Evolutionary conservation across 1,139 yeast species (phyloP).

Genomic region (Lodderomyces jiufengensis): DNA sequence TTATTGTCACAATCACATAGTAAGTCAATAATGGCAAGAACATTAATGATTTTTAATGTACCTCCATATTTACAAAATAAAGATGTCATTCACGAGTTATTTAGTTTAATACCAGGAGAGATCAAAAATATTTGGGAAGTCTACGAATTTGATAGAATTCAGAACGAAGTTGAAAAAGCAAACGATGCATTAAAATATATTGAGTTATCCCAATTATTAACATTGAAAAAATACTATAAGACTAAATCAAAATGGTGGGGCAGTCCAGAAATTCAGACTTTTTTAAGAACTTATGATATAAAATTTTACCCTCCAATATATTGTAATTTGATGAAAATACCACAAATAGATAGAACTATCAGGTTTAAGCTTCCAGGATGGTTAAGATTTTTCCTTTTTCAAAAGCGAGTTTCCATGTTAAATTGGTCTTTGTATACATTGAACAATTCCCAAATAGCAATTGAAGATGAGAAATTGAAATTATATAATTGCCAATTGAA

Average conservation of each 20-base stretch:
- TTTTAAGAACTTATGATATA: constrained; percentile 5
- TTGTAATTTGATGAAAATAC: constrained; percentile 16
- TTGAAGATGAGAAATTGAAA: constrained; percentile 21
- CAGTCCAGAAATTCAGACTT: not conserved
- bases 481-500: constrained; percentile 17
- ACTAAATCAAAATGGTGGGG: too few species aligned
- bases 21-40: constrained; percentile 27
- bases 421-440: constrained; percentile 30
- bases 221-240: constrained; percentile 16
- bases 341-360: constrained; percentile 25
- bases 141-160: constrained; percentile 38
- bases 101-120: constrained; percentile 41
- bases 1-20: constrained; percentile 26
- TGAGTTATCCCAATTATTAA: constrained; percentile 30
- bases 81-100: constrained; percentile 23
- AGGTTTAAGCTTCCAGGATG: constrained; percentile 28
- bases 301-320: constrained; percentile 36
- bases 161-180: constrained; percentile 28
- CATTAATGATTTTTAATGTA: constrained; percentile 49
- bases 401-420: constrained; percentile 19
- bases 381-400: constrained; percentile 22
- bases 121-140: constrained; percentile 50
- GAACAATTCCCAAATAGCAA: constrained; percentile 15
- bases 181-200: constrained; percentile 31
- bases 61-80: constrained; percentile 34